Evolutionary conservation across 352 stramenopile genomes (phyloP).

Genomic region (Globisporangium spinosum): DNA sequence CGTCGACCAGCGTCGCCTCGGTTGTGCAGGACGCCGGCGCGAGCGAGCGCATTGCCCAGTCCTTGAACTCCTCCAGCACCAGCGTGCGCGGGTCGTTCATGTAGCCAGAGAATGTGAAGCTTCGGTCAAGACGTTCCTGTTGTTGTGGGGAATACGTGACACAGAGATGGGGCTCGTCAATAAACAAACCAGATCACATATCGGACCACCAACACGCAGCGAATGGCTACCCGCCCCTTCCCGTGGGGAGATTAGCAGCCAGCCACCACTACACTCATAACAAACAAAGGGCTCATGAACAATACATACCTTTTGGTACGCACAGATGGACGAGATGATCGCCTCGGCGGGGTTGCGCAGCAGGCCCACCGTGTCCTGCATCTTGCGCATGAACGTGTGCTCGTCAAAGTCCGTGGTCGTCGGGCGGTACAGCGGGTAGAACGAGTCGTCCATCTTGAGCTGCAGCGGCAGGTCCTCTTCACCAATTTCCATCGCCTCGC

Average conservation of each 20-base stretch:
- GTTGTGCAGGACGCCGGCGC: slow-evolving; percentile 71
- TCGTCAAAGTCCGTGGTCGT: slow-evolving; percentile 82
- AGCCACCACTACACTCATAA: not conserved
- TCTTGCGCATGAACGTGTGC: slow-evolving; percentile 86
- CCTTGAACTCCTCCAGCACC: slow-evolving; percentile 84
- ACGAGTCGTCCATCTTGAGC: slow-evolving; percentile 85
- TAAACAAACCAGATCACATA: slow-evolving; percentile 2
- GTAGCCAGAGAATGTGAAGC: slow-evolving; percentile 75
- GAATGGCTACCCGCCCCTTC: not conserved
- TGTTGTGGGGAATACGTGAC: not conserved
- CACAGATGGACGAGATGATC: slow-evolving; percentile 85
- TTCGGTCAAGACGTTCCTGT: slow-evolving; percentile 67
- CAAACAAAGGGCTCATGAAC: not conserved
- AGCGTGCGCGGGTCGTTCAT: slow-evolving; percentile 80
- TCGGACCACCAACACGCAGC: not conserved
- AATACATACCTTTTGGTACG: slow-evolving; percentile 57
- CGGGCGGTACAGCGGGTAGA: slow-evolving; percentile 71
- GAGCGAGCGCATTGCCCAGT: slow-evolving; percentile 81
- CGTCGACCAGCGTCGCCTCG: slow-evolving; percentile 72
- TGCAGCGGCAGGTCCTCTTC: slow-evolving; percentile 79
- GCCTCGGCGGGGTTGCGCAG: slow-evolving; percentile 76
- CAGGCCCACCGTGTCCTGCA: slow-evolving; percentile 79
- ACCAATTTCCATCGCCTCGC: slow-evolving; percentile 77
- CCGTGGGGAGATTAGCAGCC: not conserved
- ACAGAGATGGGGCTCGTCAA: not conserved